Evolutionary conservation across 2,329 filamentous ascomycete species (phyloP).

Genomic region (Fusarium sp.): DNA sequence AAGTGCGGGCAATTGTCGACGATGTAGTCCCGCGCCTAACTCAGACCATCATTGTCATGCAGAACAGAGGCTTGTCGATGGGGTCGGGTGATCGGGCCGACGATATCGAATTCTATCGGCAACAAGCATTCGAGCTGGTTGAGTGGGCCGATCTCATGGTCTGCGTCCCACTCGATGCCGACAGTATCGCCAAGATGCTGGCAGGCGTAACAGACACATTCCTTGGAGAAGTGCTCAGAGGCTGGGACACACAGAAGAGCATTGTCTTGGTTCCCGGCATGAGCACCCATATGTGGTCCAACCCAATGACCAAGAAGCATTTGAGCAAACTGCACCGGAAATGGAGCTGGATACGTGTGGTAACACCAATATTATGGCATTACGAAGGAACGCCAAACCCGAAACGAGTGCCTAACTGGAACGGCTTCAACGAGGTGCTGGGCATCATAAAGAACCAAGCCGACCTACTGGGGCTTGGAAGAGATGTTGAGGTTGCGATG

Average conservation of each 20-base stretch:
- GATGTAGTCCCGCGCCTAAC: conserved; percentile 72
- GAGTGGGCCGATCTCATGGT: conserved; percentile 91
- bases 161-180: conserved; percentile 85
- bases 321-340: conserved; percentile 83
- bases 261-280: conserved; percentile 89
- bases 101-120: conserved; percentile 63
- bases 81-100: conserved; percentile 52
- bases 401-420: conserved; percentile 70
- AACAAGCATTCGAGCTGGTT: conserved; percentile 74
- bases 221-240: conserved; percentile 81
- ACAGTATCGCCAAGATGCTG: conserved; percentile 88
- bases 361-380: conserved; percentile 85
- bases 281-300: conserved; percentile 90
- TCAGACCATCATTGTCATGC: conserved; percentile 70
- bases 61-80: conserved; percentile 59
- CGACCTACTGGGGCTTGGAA: conserved; percentile 77
- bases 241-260: conserved; percentile 88
- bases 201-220: conserved; percentile 84
- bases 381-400: conserved; percentile 67
- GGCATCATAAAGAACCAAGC: conserved; percentile 81
- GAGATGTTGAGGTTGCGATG: conserved; percentile 71
- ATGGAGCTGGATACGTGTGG: conserved; percentile 87
- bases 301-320: conserved; percentile 88
- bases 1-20: conserved; percentile 71
- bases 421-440: conserved; percentile 76